A percentile compares a stretch with the other conserved stretches of the same genome.
Evolutionary conservation across 176 grass and related monocot species (phyloP).

Genomic region (Typha latifolia): DNA sequence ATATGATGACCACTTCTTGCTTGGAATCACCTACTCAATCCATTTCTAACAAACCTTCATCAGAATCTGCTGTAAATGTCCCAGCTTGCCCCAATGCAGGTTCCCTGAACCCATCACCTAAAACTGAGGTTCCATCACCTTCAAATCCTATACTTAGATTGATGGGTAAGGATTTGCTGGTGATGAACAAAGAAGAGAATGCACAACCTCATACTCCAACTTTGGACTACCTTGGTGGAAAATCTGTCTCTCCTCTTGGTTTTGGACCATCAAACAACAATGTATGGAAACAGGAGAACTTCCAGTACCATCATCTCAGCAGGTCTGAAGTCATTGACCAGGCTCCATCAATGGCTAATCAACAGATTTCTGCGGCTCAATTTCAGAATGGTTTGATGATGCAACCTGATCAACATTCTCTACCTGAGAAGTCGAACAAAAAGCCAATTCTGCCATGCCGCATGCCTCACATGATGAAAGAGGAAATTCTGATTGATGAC

Average conservation of each 20-base stretch:
- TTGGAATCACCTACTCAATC: conserved; percentile 34
- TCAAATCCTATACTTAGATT: conserved; percentile 72
- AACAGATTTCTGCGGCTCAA: conserved; percentile 29
- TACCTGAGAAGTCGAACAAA: conserved; percentile 21
- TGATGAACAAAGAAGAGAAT: conserved; percentile 79
- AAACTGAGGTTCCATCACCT: conserved; percentile 41
- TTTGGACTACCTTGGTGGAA: conserved; percentile 37
- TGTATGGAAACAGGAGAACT: no score
- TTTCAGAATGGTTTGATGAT: conserved; percentile 28
- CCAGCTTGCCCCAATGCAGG: conserved; percentile 15
- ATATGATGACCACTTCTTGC: conserved; percentile 26
- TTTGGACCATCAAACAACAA: conserved; percentile 33
- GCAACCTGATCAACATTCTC: conserved; percentile 26
- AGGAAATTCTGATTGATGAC: conserved; percentile 25
- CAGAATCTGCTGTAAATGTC: conserved; percentile 28
- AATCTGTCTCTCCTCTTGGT: conserved; percentile 34
- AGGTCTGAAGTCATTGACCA: conserved; percentile 35
- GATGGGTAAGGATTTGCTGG: conserved; percentile 91
- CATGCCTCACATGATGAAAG: background rate
- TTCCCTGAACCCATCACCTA: conserved; percentile 38
- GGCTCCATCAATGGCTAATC: conserved; percentile 18
- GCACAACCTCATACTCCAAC: conserved; percentile 37
- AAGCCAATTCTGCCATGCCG: conserved; percentile 26
- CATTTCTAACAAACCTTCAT: conserved; percentile 19
- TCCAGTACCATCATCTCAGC: conserved; percentile 24